These are phyloP conservation scores for Arthrobotrys sinensis DNA, from an alignment of 2,329 filamentous ascomycete species.

Conservation along the genomic window DNA sequence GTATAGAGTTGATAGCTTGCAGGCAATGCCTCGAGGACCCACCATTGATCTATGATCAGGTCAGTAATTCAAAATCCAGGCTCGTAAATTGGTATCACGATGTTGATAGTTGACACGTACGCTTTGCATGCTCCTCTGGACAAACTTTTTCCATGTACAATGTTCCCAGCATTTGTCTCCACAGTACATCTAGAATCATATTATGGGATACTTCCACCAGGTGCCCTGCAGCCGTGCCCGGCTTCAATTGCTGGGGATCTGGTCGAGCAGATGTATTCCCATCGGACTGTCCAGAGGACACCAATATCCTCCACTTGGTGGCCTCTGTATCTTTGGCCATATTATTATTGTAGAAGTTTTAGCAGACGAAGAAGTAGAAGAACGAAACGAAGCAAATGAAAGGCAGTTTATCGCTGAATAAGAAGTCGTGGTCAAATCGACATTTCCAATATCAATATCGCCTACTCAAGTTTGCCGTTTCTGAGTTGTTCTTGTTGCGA, in stretches of 20 bases:
- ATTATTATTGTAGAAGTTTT: neutral
- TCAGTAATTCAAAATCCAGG: neutral
- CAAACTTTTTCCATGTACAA: slow-evolving; percentile 52
- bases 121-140: slow-evolving; percentile 53
- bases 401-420: neutral
- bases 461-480: slow-evolving; percentile 1
- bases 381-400: neutral
- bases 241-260: slow-evolving; percentile 39
- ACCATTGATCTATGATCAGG: slow-evolving; percentile 33
- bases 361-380: neutral
- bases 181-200: slow-evolving; percentile 53
- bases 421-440: neutral
- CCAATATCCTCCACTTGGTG: slow-evolving; percentile 54
- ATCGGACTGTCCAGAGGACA: slow-evolving; percentile 54
- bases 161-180: slow-evolving; percentile 51
- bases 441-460: neutral
- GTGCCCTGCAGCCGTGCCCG: slow-evolving; percentile 27
- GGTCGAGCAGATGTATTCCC: slow-evolving; percentile 52
- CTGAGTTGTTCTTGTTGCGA: slow-evolving; percentile 35
- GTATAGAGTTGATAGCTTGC: slow-evolving; percentile 53
- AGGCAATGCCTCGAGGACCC: slow-evolving; percentile 53
- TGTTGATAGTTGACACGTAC: slow-evolving; percentile 7
- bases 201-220: slow-evolving; percentile 50
- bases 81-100: neutral
- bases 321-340: slow-evolving; percentile 53